These are phyloP conservation scores for Aegle marmelos DNA, from an alignment of 345 rosid species.

Conservation along the genomic window DNA sequence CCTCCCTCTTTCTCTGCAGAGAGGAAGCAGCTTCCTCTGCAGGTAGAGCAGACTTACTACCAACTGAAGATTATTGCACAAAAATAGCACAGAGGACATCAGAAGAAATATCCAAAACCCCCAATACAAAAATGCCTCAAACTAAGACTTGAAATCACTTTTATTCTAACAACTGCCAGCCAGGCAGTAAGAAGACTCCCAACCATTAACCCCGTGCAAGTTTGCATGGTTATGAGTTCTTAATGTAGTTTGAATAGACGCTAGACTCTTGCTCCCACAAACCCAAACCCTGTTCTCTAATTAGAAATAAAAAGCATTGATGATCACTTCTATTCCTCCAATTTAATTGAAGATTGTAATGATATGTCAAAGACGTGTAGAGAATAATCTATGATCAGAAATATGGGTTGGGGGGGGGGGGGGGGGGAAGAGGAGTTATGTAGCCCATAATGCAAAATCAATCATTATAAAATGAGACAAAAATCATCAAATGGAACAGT, in stretches of 20 bases:
- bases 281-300: not conserved
- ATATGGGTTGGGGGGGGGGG: too few species aligned
- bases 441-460: not conserved
- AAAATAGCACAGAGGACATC: not conserved
- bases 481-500: slow-evolving; percentile 8
- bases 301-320: not conserved
- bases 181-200: not conserved
- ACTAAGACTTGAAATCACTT: not conserved
- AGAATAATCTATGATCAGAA: not conserved
- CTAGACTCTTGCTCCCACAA: too few species aligned
- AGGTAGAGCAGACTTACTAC: slow-evolving; percentile 33
- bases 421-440: too few species aligned
- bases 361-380: not conserved
- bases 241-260: not conserved
- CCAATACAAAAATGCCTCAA: not conserved
- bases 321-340: not conserved
- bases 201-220: not conserved
- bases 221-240: not conserved
- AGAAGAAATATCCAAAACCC: not conserved
- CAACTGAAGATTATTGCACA: slow-evolving; percentile 26
- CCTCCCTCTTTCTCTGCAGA: slow-evolving; percentile 39
- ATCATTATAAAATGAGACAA: not conserved
- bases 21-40: slow-evolving; percentile 43
- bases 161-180: not conserved
- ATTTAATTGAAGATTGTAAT: not conserved